Conservation (phyloP, 169 alveolate species). For the Plasmodium blacklocki region DNA sequence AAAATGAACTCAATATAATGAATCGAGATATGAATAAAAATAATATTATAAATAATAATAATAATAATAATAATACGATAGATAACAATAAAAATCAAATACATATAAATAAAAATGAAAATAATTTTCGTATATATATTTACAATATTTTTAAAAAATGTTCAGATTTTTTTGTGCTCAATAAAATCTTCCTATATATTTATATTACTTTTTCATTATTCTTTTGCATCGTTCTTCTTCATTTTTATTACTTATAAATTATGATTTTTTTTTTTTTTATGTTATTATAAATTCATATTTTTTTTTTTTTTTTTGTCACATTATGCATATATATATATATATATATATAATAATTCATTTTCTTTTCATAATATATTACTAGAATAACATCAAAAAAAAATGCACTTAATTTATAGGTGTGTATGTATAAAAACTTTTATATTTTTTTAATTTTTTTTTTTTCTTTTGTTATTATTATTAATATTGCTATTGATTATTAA, state of each 20-base stretch:
- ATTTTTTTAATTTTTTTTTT: no score
- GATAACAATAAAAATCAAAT: neutral
- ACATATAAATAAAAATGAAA: conserved; percentile 9
- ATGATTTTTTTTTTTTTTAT: conserved; percentile 25
- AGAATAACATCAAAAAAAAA: no score
- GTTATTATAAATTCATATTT: conserved; percentile 6
- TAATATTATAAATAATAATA: neutral
- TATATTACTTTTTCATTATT: conserved; percentile 46
- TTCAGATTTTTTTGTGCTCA: conserved; percentile 25
- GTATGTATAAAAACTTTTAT: no score
- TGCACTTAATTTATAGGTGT: no score
- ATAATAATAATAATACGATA: neutral
- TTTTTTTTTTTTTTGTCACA: neutral
- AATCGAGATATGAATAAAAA: neutral
- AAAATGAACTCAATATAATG: neutral
- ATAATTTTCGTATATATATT: conserved; percentile 14
- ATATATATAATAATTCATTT: no score
- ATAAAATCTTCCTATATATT: conserved; percentile 37
- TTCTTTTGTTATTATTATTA: no score
- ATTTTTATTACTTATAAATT: neutral
- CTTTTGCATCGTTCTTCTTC: neutral
- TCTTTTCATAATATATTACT: no score
- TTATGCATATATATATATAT: no score
- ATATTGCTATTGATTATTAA: no score
- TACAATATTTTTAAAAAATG: conserved; percentile 21